Evolutionary conservation across 2,329 filamentous ascomycete species (phyloP).

Genomic region (Trichoderma endophyticum): DNA sequence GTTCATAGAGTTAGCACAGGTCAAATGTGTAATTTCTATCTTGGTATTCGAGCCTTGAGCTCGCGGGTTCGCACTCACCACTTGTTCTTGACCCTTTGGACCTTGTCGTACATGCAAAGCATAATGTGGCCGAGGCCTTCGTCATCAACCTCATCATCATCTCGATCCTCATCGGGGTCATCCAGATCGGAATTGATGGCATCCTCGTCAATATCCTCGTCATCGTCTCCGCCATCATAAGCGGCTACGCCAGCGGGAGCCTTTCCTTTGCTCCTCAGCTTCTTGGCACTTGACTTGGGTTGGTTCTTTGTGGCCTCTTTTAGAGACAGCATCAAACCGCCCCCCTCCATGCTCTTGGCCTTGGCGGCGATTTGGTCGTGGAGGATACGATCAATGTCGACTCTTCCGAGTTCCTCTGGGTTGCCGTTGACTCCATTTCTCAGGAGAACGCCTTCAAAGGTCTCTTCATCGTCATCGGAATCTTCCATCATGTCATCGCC

Average conservation of each 20-base stretch:
- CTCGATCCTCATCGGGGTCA: conserved; percentile 81
- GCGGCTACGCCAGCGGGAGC: conserved; percentile 39
- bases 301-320: conserved; percentile 47
- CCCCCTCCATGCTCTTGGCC: conserved; percentile 69
- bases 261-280: conserved; percentile 27
- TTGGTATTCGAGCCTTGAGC: no score
- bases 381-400: conserved; percentile 67
- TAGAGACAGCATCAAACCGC: conserved; percentile 71
- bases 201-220: conserved; percentile 68
- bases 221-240: conserved; percentile 62
- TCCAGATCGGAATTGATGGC: conserved; percentile 98
- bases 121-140: conserved; percentile 85
- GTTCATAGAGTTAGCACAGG: conserved; percentile 23
- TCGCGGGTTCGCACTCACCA: conserved; percentile 51
- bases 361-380: conserved; percentile 64
- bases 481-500: conserved; percentile 44
- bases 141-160: conserved; percentile 83
- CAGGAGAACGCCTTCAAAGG: conserved; percentile 59
- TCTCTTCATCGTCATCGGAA: conserved; percentile 44
- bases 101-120: conserved; percentile 99
- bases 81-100: conserved; percentile 98
- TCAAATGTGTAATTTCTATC: not conserved
- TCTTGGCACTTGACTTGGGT: conserved; percentile 19
- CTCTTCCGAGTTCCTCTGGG: conserved; percentile 52
- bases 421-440: conserved; percentile 53